Evolutionary conservation across 306 rosid genomes (phyloP), one percentile per base, ranked within the genome.

Genomic region (Fragaria vesca): DNA sequence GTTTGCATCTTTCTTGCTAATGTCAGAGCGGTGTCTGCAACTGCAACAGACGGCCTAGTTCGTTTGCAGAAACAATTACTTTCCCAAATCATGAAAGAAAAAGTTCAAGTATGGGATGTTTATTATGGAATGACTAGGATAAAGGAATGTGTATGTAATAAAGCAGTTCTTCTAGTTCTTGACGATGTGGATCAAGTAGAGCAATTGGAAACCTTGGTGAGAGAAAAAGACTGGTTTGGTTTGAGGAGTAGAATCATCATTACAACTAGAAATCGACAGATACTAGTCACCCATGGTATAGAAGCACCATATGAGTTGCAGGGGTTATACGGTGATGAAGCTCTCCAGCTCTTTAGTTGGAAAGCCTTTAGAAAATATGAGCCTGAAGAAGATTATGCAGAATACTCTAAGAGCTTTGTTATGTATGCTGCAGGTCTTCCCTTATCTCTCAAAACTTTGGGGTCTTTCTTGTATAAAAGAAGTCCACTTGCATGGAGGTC

Each of bases 401-500:
- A 46, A 11, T 32, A 43, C 2, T 74, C 70, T 8, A 36, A 74
- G 5, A 11, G 15, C 2, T 32, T 66, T 8, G 16, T 70, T 4
- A 28, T 17, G 1, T 21, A 57, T 46, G 72, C 68, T 12, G 57
- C 38, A 20, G 80, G 80, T 2, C 84, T 74, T 62, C 84, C 80
- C 6, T 66, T 75, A 55, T 80, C 80, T 30, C 71, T 81, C 5
- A 34, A 55, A 47, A 54, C 70, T 4, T 60, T 75, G 55, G 84
- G 80, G 0, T 67, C 40, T 12, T 62, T 62, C 20, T 62, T 61
- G 67, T 61, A 61, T 61, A 30, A 28, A 26, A 75, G 66, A 69
- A 34, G 48, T 17, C 30, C 4, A 32, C 10, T 4, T 36, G 72
- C 48, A 55, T 81, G 80, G 80, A 24, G 40, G 8, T 9, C 51